Evolutionary conservation across 768 basidiomycete genomes (phyloP).

Genomic region (Leccinum uliginosum): DNA sequence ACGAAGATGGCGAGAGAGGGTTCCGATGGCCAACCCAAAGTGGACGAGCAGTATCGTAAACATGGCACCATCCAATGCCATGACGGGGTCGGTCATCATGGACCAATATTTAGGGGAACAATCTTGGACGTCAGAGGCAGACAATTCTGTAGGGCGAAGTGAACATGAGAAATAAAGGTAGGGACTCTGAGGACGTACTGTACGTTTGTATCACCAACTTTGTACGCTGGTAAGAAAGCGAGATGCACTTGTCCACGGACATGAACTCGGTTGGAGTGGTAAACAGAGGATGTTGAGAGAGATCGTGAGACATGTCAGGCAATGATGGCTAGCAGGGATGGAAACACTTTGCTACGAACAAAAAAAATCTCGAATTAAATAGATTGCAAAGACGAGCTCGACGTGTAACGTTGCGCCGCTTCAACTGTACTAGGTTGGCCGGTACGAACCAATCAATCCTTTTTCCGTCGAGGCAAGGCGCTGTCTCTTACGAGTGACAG

Average conservation of each 20-base stretch:
- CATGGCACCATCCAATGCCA: conserved; percentile 48
- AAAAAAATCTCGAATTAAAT: too few relatives aligned
- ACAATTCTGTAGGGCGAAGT: conserved; percentile 20
- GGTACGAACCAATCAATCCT: too few relatives aligned
- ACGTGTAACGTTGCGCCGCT: too few relatives aligned
- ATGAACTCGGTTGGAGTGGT: conserved; percentile 37
- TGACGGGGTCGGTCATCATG: conserved; percentile 50
- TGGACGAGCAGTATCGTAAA: conserved; percentile 51
- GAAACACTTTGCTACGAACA: too few relatives aligned
- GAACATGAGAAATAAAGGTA: background rate
- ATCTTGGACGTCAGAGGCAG: conserved; percentile 43
- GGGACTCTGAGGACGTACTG: background rate
- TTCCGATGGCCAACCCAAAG: conserved; percentile 50
- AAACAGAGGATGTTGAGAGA: background rate
- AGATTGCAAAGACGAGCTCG: too few relatives aligned
- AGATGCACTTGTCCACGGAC: conserved; percentile 42
- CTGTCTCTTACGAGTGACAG: too few relatives aligned
- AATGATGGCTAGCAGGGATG: background rate
- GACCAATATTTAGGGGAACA: conserved; percentile 50
- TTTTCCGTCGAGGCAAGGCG: too few relatives aligned
- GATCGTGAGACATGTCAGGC: background rate
- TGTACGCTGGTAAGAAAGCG: conserved; percentile 48
- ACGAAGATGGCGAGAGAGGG: conserved; percentile 46
- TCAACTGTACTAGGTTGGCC: too few relatives aligned
- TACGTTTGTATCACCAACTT: conserved; percentile 37